A percentile compares a stretch with the other conserved stretches of the same genome.
Evolutionary conservation across 2,329 filamentous ascomycete genomes (phyloP).

Genomic region (Venturiaceae sp.): DNA sequence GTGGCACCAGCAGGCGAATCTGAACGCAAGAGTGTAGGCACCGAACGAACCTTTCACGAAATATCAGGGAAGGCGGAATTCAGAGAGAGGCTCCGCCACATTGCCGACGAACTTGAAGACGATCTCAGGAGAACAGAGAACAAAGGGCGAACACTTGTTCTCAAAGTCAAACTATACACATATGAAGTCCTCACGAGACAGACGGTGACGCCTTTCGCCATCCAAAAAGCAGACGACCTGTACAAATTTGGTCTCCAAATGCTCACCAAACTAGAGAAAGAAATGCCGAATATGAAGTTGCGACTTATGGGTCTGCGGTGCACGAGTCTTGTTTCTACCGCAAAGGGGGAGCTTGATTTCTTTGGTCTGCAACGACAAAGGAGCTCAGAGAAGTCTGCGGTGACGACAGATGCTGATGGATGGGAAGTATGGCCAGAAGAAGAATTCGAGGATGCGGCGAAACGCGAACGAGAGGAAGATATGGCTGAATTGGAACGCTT

Average conservation of each 20-base stretch:
- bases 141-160: conserved; percentile 80
- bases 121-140: conserved; percentile 71
- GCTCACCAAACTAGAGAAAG: conserved; percentile 72
- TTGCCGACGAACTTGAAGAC: conserved; percentile 76
- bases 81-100: conserved; percentile 67
- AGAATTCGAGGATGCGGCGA: conserved; percentile 52
- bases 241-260: conserved; percentile 77
- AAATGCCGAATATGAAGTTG: conserved; percentile 68
- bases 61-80: conserved; percentile 60
- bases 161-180: conserved; percentile 91
- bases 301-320: conserved; percentile 83
- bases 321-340: conserved; percentile 78
- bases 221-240: conserved; percentile 68
- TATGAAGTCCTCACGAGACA: conserved; percentile 89
- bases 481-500: conserved; percentile 52
- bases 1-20: conserved; percentile 83
- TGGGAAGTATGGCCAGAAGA: conserved; percentile 64
- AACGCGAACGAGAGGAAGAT: conserved; percentile 49
- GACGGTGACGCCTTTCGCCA: conserved; percentile 54
- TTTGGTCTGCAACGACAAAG: conserved; percentile 47
- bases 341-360: conserved; percentile 71
- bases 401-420: conserved; percentile 30
- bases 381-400: conserved; percentile 9
- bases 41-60: conserved; percentile 83
- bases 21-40: conserved; percentile 88